Evolutionary conservation across 257 asterid species (phyloP), one percentile per base, ranked within the genome.

Genomic region (Misopates orontium): DNA sequence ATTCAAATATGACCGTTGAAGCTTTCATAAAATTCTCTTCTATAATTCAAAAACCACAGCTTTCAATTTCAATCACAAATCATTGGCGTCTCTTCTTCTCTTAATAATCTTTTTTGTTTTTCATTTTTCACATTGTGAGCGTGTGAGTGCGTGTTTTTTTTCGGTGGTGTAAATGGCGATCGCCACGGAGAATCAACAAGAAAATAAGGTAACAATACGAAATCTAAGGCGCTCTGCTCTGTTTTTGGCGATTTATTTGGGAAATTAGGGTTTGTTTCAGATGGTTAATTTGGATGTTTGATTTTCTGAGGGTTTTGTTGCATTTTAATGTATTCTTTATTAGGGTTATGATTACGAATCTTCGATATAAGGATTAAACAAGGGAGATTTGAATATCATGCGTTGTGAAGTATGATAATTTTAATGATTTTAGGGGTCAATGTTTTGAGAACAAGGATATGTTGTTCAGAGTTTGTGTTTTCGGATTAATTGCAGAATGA

Each of bases 91-190:
- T 28, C 36, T 28, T 7, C 7, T 7, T 28, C 36, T 28, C 36
- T 28, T 28, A 28, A 28, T 28, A 2, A 2, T 28, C 3, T 28
- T 28, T 28, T 28, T 28, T 28, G 36, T 2, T 2, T 28, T 7
- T 7, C 3, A 28, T 28, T 42, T 36, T 19, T 15, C 73, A 23
- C 77, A 45, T 69, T 49, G 4, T 39, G 39, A 60, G 63, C 56
- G 68, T 56, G 71, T 56, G 72, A 10, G 71, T 69, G 69, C 40
- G 48, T 62, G 28, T 55, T 48, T 32, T 18, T 39, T 71, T 25
- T 31, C 68, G 17, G 59, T n/a, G n/a, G n/a, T n/a, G n/a, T n/a
- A 63, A 54, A 89, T 89, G 96, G 87, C 77, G 86, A 81, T 81
- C 77, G 87, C 80, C 6, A 62, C 77, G 50, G 95, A 85, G 77